Percentiles rank a stretch among this genome's conserved stretches.
Conservation (phyloP, 2,329 filamentous ascomycete genomes). For the Emmonsia crescens region DNA sequence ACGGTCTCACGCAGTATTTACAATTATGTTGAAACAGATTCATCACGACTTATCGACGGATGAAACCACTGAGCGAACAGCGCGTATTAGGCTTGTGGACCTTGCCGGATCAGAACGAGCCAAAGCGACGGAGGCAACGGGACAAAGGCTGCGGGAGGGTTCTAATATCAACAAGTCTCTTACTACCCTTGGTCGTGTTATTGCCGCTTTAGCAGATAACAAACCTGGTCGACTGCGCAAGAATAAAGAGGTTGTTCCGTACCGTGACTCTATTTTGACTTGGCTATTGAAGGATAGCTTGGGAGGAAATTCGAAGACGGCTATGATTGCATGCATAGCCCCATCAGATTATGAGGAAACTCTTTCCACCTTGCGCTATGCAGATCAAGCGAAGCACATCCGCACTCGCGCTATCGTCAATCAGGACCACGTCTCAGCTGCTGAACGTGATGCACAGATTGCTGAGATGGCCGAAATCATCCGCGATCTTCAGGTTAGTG, state of each 20-base stretch:
- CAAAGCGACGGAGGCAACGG: constrained; percentile 90
- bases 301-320: constrained; percentile 94
- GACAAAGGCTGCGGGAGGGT: constrained; percentile 79
- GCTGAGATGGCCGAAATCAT: constrained; percentile 93
- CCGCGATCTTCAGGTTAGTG: constrained; percentile 65
- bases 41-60: constrained; percentile 96
- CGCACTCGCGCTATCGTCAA: constrained; percentile 90
- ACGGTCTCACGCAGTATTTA: constrained; percentile 94
- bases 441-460: constrained; percentile 90
- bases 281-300: constrained; percentile 93
- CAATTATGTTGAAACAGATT: constrained; percentile 95
- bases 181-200: constrained; percentile 88
- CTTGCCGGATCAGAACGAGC: constrained; percentile 90
- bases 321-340: constrained; percentile 97
- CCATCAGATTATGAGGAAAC: constrained; percentile 97
- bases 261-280: constrained; percentile 73
- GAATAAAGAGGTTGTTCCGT: constrained; percentile 69
- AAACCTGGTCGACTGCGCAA: constrained; percentile 53
- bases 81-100: constrained; percentile 88
- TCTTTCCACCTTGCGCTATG: constrained; percentile 87
- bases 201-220: constrained; percentile 72
- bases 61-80: constrained; percentile 89
- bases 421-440: constrained; percentile 84
- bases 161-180: constrained; percentile 99
- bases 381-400: constrained; percentile 95